phyloP scores from a whole-genome alignment of 202 grass and related monocot species.

The Setaria italica region DNA sequence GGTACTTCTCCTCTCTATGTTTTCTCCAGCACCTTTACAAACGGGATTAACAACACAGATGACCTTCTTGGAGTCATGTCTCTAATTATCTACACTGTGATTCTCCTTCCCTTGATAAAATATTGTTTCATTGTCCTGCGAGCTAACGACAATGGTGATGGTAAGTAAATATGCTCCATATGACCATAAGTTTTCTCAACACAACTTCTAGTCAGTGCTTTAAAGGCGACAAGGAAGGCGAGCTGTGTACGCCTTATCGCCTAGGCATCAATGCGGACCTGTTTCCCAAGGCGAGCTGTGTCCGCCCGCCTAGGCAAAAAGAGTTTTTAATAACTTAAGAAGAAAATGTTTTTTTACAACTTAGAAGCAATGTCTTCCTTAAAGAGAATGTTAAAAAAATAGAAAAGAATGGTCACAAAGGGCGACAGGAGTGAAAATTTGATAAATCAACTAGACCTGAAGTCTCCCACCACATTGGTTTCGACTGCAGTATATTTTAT shows the following conservation, averaged over 20 bases:
- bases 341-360: neutral
- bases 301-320: neutral
- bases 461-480: neutral
- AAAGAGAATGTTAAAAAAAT: neutral
- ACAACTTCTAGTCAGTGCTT: neutral
- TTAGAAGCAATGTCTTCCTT: neutral
- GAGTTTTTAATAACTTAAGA: conserved; percentile 7
- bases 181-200: conserved; percentile 15
- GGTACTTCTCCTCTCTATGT: conserved; percentile 72
- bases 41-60: conserved; percentile 53
- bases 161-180: conserved; percentile 49
- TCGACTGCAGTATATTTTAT: neutral
- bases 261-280: too few species aligned
- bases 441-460: conserved; percentile 7
- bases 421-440: neutral
- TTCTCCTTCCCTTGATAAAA: conserved; percentile 68
- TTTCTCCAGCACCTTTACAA: conserved; percentile 66
- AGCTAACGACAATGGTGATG: conserved; percentile 74
- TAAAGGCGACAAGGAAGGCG: too few species aligned
- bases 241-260: too few species aligned
- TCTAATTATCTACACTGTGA: conserved; percentile 69
- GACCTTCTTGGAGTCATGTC: conserved; percentile 71
- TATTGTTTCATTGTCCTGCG: conserved; percentile 73
- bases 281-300: too few species aligned
- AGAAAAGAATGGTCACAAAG: conserved; percentile 20